Conservation (phyloP, 2,329 filamentous ascomycete genomes). For the Pseudocercospora fuligena region DNA sequence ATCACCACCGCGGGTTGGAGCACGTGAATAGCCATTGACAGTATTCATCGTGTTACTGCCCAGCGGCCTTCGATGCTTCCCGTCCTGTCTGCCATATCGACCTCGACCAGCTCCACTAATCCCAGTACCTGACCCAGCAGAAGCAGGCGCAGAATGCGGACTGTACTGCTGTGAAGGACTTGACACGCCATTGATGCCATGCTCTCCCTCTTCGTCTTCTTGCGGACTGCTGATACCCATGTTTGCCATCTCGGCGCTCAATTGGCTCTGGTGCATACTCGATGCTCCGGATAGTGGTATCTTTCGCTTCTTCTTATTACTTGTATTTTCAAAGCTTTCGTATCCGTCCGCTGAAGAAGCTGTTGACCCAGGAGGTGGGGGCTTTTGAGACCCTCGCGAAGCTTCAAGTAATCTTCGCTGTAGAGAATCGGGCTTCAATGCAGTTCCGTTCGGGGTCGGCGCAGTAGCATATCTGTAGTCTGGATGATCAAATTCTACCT, state of each 20-base stretch:
- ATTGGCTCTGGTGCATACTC: conserved; percentile 60
- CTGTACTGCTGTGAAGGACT: conserved; percentile 55
- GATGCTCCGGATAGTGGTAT: conserved; percentile 86
- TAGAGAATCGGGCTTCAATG: conserved; percentile 38
- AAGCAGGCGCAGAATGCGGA: conserved; percentile 56
- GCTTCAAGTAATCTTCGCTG: conserved; percentile 43
- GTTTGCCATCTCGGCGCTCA: conserved; percentile 68
- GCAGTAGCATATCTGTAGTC: conserved; percentile 48
- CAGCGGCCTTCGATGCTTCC: conserved; percentile 48
- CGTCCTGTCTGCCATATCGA: conserved; percentile 69
- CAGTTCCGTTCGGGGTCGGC: conserved; percentile 36
- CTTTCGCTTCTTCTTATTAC: conserved; percentile 99
- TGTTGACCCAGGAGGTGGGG: conserved; percentile 57
- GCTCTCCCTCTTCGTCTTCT: conserved; percentile 39
- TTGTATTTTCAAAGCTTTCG: conserved; percentile 96
- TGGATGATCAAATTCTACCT: conserved; percentile 48
- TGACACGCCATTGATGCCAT: conserved; percentile 43
- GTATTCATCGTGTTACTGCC: conserved; percentile 47
- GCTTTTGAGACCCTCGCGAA: conserved; percentile 40
- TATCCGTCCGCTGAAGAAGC: conserved; percentile 82
- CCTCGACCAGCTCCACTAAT: conserved; percentile 86
- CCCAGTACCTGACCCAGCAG: conserved; percentile 59
- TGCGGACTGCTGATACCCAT: conserved; percentile 62
- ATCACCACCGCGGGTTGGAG: conserved; percentile 27
- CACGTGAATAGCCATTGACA: conserved; percentile 46